Evolutionary conservation across 73 alveolate genomes (phyloP), one percentile per base, ranked within the genome.

Genomic region (Paramecium biaurelia): DNA sequence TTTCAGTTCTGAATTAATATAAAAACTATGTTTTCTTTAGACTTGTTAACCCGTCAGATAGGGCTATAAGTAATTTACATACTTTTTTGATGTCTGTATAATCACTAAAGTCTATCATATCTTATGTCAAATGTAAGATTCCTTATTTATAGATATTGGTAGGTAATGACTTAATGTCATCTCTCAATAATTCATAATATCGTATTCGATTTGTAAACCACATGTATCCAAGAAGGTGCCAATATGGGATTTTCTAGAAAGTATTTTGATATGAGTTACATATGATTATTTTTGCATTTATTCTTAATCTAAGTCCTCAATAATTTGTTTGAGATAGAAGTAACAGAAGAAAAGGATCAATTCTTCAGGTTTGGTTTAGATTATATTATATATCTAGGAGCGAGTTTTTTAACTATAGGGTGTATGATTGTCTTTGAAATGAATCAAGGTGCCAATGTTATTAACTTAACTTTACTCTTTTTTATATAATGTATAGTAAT

Each of bases 151-250:
- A 45, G 20, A 79, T 79, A 14, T 79, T 30, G 30, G 70, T 20
- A 2, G 90, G 90, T 1, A 79, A 23, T 21, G 45, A 24, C n/a
- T 42, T 42, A 5, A 43, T 24, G 24, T 79, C 72, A 41, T 79
- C 49, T 15, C 72, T 41, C 15, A 79, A 24, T 79, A 79, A 23
- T 21, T 38, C 76, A 20, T 79, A 79, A 79, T 79, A 79, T 42
- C 42, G 32, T 2, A 37, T 2, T 79, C 90, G 11, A 47, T 79
- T 43, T 11, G 90, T 47, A 24, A 79, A 79, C 90, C 90, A 79
- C 56, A 79, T 32, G 28, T 79, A 79, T 42, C 90, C 90, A 10
- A 79, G 30, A 10, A 79, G 47, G 7, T 79, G 90, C 90, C 90
- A 79, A 47, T 42, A 79, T 18, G 90, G 90, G n/a, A 24, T 79